phyloP scores from a whole-genome alignment of 1,284 basidiomycete genomes.

The Ganoderma resinaceum region DNA sequence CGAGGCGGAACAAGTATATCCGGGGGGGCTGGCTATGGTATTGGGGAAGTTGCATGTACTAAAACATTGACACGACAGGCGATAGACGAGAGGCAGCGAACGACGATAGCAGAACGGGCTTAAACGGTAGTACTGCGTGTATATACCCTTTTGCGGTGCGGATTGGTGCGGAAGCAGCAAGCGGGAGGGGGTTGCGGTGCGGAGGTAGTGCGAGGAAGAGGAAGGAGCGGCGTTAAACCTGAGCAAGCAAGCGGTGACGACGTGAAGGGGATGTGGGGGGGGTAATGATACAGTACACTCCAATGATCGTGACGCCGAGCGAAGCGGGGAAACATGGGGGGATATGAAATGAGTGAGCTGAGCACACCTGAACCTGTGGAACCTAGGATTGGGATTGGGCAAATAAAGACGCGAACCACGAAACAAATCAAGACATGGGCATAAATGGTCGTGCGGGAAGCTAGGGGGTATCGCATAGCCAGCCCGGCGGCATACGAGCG shows the following conservation, averaged over 20 bases:
- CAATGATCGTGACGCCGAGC: constrained; percentile 29
- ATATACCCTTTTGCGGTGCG: constrained; percentile 26
- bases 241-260: constrained; percentile 11
- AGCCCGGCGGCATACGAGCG: constrained; percentile 6
- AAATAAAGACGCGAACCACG: not conserved
- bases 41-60: not conserved
- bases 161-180: constrained; percentile 5
- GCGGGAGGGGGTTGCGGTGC: not conserved
- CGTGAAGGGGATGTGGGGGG: constrained; percentile 4
- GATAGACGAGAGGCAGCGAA: constrained; percentile 15
- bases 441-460: constrained; percentile 3
- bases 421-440: constrained; percentile 15
- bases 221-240: constrained; percentile 1
- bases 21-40: constrained; percentile 1
- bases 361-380: not conserved
- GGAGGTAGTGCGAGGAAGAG: constrained; percentile 8
- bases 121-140: constrained; percentile 20
- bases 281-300: constrained; percentile 32
- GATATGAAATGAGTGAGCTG: constrained; percentile 6
- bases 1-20: constrained; percentile 8
- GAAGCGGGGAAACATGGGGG: constrained; percentile 18
- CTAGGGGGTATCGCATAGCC: constrained; percentile 8
- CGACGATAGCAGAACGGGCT: constrained; percentile 18
- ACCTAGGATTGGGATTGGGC: not conserved
- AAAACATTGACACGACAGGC: not conserved